These are phyloP conservation scores for Yarrowia hollandica DNA, from an alignment of 805 yeast species.

Conservation along the genomic window DNA sequence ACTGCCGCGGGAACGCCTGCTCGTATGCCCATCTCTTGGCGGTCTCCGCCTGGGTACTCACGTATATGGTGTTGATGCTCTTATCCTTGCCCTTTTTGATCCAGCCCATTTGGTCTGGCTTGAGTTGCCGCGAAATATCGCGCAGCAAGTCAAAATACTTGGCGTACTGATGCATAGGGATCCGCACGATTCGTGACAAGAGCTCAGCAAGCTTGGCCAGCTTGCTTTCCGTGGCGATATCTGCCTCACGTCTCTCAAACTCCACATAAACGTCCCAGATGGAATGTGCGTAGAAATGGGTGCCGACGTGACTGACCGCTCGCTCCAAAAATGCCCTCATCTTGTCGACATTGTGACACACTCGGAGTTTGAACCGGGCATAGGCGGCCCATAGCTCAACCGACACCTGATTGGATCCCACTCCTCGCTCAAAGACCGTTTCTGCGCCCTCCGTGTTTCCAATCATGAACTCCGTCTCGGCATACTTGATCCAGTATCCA, in stretches of 20 bases:
- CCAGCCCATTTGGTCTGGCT: neutral
- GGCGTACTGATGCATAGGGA: conserved; percentile 87
- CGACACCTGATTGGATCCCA: conserved; percentile 38
- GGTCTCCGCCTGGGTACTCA: conserved; percentile 53
- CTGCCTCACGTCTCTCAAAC: conserved; percentile 51
- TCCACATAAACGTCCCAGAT: conserved; percentile 80
- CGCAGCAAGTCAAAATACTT: conserved; percentile 57
- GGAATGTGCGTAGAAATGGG: conserved; percentile 72
- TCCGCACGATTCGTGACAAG: conserved; percentile 41
- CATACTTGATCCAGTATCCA: conserved; percentile 48
- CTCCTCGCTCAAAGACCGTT: conserved; percentile 42
- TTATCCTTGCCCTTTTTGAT: conserved; percentile 27
- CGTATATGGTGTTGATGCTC: conserved; percentile 38
- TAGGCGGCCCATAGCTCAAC: conserved; percentile 45
- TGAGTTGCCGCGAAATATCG: conserved; percentile 41
- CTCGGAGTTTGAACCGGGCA: conserved; percentile 40
- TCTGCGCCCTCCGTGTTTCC: conserved; percentile 40
- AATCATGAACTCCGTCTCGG: conserved; percentile 42
- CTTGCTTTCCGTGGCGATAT: conserved; percentile 40
- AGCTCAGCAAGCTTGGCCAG: conserved; percentile 43
- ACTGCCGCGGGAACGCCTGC: conserved; percentile 48
- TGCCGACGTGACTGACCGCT: conserved; percentile 58
- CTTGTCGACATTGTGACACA: conserved; percentile 33
- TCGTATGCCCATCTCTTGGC: conserved; percentile 72
- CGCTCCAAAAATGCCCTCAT: conserved; percentile 45